phyloP scores from a whole-genome alignment of 1,139 yeast genomes.

The Taphrina pruni region DNA sequence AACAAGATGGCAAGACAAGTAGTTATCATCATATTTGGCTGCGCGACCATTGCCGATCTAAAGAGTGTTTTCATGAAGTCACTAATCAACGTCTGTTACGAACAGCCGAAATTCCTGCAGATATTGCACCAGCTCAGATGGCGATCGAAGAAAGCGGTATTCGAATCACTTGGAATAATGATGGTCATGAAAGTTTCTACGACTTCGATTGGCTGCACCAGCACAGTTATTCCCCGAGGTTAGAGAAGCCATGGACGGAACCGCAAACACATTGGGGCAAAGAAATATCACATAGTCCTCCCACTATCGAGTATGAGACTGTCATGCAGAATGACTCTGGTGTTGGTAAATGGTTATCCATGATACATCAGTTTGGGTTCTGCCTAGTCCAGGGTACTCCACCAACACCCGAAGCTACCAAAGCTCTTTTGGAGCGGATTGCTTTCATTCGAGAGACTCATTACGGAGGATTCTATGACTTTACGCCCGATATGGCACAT shows the following conservation, averaged over 20 bases:
- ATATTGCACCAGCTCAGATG: conserved; percentile 55
- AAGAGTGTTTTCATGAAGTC: conserved; percentile 62
- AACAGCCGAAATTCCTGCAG: conserved; percentile 61
- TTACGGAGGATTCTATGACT: conserved; percentile 80
- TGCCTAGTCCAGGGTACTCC: conserved; percentile 70
- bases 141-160: conserved; percentile 46
- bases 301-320: conserved; percentile 60
- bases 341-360: conserved; percentile 64
- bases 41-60: conserved; percentile 72
- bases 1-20: conserved; percentile 49
- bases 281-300: conserved; percentile 57
- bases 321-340: conserved; percentile 59
- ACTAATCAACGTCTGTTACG: conserved; percentile 71
- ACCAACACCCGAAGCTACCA: conserved; percentile 65
- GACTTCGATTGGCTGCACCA: conserved; percentile 60
- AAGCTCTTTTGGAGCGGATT: conserved; percentile 64
- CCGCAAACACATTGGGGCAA: conserved; percentile 58
- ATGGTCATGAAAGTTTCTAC: conserved; percentile 60
- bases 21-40: conserved; percentile 66
- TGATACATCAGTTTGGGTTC: conserved; percentile 66
- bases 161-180: conserved; percentile 47
- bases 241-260: conserved; percentile 50
- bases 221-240: conserved; percentile 66
- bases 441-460: conserved; percentile 74
- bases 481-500: conserved; percentile 72